These are phyloP conservation scores for Mycena filopes DNA, from an alignment of 768 basidiomycete species.

Conservation along the genomic window DNA sequence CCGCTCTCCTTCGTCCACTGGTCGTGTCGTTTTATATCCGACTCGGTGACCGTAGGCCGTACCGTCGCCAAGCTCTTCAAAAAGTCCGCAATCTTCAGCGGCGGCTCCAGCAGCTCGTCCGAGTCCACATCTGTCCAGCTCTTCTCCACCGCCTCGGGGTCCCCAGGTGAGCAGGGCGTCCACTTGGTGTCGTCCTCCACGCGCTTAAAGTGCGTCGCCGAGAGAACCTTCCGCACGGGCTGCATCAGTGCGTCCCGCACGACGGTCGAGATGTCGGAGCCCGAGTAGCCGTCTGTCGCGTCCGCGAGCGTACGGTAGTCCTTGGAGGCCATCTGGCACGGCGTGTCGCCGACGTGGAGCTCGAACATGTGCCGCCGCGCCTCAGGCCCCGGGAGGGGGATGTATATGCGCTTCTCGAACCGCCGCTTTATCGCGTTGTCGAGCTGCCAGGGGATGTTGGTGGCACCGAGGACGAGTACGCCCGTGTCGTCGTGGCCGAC, in stretches of 20 bases:
- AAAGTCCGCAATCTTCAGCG: slow-evolving; percentile 82
- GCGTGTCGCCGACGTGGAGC: slow-evolving; percentile 93
- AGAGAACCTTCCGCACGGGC: slow-evolving; percentile 94
- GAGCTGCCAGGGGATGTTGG: slow-evolving; percentile 98
- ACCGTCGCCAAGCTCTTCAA: slow-evolving; percentile 80
- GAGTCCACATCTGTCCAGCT: slow-evolving; percentile 89
- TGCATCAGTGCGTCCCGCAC: slow-evolving; percentile 99
- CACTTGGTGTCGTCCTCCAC: slow-evolving; percentile 64
- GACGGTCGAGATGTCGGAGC: slow-evolving; percentile 93
- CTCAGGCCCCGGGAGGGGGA: slow-evolving; percentile 93
- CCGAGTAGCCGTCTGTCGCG: slow-evolving; percentile 93
- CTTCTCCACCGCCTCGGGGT: slow-evolving; percentile 85
- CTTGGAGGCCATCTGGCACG: slow-evolving; percentile 80
- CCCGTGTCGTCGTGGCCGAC: slow-evolving; percentile 98
- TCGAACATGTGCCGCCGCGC: slow-evolving; percentile 97
- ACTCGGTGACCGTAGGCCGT: slow-evolving; percentile 87
- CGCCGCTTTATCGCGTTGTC: slow-evolving; percentile 98
- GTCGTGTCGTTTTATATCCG: slow-evolving; percentile 87
- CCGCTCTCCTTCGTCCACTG: slow-evolving; percentile 89
- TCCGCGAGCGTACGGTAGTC: slow-evolving; percentile 88
- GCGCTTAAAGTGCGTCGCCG: slow-evolving; percentile 93
- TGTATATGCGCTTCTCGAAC: slow-evolving; percentile 99
- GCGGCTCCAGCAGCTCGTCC: slow-evolving; percentile 92
- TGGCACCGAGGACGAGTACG: slow-evolving; percentile 95
- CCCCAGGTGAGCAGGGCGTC: slow-evolving; percentile 98